These are phyloP conservation scores for Pseudogymnoascus sp. DNA, from an alignment of 2,329 filamentous ascomycete species.

Conservation along the genomic window DNA sequence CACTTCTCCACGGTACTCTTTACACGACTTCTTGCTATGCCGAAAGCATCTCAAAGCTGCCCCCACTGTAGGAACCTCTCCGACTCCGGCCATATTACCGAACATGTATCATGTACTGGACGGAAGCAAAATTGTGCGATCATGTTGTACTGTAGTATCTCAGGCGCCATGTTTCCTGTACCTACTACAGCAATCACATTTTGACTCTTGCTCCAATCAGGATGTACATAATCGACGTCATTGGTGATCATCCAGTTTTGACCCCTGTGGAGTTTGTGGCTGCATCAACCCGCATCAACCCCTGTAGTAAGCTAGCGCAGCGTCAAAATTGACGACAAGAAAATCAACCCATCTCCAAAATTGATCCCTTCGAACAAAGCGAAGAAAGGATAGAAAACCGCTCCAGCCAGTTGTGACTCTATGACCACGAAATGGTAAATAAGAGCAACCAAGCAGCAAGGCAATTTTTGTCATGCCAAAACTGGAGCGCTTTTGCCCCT, in stretches of 20 bases:
- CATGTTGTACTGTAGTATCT: not conserved
- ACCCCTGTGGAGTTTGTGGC: not conserved
- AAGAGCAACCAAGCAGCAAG: not conserved
- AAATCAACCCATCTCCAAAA: not conserved
- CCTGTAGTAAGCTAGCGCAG: not conserved
- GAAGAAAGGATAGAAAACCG: not conserved
- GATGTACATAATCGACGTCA: not conserved
- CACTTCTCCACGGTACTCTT: not conserved
- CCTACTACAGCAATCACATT: not conserved
- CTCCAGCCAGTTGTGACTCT: not conserved
- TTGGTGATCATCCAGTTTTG: not conserved
- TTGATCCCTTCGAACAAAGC: not conserved
- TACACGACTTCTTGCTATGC: not conserved
- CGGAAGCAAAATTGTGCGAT: not conserved
- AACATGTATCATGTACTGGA: not conserved
- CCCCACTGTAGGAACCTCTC: not conserved
- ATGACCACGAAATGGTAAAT: not conserved
- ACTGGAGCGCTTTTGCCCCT: not conserved
- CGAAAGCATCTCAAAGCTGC: not conserved
- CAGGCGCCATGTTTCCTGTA: not conserved
- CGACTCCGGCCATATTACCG: not conserved
- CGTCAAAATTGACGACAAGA: not conserved
- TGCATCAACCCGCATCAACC: not conserved
- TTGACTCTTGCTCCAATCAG: not conserved
- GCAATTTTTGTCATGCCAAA: not conserved